Conservation (phyloP, 2,329 filamentous ascomycete species). For the Pseudogymnoascus sp. region DNA sequence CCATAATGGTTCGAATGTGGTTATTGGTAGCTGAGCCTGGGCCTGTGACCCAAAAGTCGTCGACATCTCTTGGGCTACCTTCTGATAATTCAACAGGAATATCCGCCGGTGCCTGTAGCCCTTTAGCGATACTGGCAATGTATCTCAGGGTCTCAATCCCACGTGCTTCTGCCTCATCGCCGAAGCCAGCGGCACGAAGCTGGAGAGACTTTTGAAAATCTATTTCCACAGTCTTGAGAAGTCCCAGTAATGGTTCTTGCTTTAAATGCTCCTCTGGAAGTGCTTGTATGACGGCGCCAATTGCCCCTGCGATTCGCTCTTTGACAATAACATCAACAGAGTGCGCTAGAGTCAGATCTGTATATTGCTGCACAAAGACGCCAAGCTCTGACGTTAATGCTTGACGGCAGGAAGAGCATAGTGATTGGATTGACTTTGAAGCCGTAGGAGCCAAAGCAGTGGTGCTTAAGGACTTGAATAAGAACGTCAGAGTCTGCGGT, state of each 20-base stretch:
- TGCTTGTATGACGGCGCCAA: conserved; percentile 69
- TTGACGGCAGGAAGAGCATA: conserved; percentile 68
- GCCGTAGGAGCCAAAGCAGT: conserved; percentile 56
- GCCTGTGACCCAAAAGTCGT: conserved; percentile 41
- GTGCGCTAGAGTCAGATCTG: conserved; percentile 50
- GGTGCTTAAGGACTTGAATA: conserved; percentile 63
- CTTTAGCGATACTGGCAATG: conserved; percentile 62
- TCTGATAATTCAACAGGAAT: conserved; percentile 59
- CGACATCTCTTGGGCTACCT: conserved; percentile 25
- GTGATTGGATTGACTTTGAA: conserved; percentile 63
- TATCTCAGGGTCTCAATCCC: conserved; percentile 50
- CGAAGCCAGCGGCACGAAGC: conserved; percentile 13
- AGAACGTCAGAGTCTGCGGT: conserved; percentile 62
- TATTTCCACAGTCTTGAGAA: conserved; percentile 53
- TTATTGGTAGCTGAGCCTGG: conserved; percentile 43
- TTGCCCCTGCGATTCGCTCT: conserved; percentile 65
- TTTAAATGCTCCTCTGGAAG: conserved; percentile 51
- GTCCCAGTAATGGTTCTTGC: conserved; percentile 44
- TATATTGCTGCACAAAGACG: conserved; percentile 65
- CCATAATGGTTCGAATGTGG: conserved; percentile 44
- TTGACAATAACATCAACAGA: conserved; percentile 58
- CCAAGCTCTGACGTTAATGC: conserved; percentile 59
- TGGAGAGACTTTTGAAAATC: conserved; percentile 45
- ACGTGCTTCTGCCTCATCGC: conserved; percentile 32
- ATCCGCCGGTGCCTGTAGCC: conserved; percentile 62